Evolutionary conservation across 1,284 basidiomycete species (phyloP), one percentile per base, ranked within the genome.

Genomic region (Ceratobasidium sp.): DNA sequence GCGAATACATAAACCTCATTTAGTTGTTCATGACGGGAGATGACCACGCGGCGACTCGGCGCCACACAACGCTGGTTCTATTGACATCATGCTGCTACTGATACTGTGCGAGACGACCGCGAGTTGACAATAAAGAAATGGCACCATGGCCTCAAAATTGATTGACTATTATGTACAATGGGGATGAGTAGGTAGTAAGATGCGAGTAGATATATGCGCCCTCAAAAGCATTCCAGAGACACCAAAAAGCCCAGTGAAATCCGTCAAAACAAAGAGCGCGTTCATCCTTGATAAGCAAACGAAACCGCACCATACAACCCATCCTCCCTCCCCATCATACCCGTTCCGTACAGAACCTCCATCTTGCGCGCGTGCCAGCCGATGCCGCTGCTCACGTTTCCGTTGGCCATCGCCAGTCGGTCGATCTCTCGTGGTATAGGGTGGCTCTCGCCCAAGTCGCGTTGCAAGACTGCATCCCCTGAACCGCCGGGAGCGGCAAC

Each of bases 301-400:
- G 93, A 93, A 26, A 94, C 93, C 8, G 93, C 94, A n/a, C 95
- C 96, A 77, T 97, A 98, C 75, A 97, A 82, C 5, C 96, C 96
- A 76, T 94, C 93, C 81, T 98, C 96, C 16, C 94, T 87, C 2
- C 95, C 96, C 44, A 97, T 84, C 88, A 98, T 91, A 14, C 96
- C 96, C 78, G 92, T 86, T 2, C 96, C 96, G 77, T 93, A 89
- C 73, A 98, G 81, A 69, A 98, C 93, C 87, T 98, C 96, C 95
- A 98, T 96, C 84, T 99, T 99, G 66, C 95, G 84, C 43, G 93
- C 90, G 82, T 98, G 95, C 96, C 97, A 99, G 0, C 97, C 97
- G 1, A 96, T 88, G 4, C 91, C 92, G 78, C 92, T 94, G 77
- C 87, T 91, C 2, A 98, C 96, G 77, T 95, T 94, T 0, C 95